phyloP scores from a whole-genome alignment of 2,329 filamentous ascomycete species.

The Cercospora beticola region DNA sequence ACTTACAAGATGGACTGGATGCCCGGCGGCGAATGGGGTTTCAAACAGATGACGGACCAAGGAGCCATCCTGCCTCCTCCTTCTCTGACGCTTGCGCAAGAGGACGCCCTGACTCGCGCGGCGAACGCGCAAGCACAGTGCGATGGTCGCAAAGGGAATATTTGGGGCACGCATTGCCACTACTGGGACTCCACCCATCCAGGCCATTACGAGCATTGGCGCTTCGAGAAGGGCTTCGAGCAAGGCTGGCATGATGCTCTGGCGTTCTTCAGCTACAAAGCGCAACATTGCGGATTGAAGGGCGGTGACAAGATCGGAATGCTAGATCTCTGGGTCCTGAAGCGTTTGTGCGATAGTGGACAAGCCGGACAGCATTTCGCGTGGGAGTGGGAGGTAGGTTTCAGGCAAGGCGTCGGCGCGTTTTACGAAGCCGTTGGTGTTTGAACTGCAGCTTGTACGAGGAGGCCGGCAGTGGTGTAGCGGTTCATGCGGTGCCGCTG shows the following conservation, averaged over 20 bases:
- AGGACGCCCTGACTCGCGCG: slow-evolving; percentile 42
- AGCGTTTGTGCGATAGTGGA: slow-evolving; percentile 54
- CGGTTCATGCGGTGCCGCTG: neutral
- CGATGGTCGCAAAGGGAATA: slow-evolving; percentile 39
- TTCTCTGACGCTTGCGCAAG: slow-evolving; percentile 40
- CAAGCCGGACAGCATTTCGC: slow-evolving; percentile 46
- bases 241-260: slow-evolving; percentile 57
- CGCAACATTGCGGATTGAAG: slow-evolving; percentile 34
- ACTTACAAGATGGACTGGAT: slow-evolving; percentile 63
- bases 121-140: slow-evolving; percentile 44
- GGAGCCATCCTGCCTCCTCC: slow-evolving; percentile 45
- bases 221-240: slow-evolving; percentile 57
- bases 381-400: slow-evolving; percentile 55
- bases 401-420: slow-evolving; percentile 48
- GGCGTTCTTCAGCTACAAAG: slow-evolving; percentile 51
- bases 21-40: slow-evolving; percentile 62
- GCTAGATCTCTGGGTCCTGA: slow-evolving; percentile 59
- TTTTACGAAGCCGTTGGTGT: slow-evolving; percentile 41
- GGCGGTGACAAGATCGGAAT: slow-evolving; percentile 57
- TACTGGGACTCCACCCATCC: slow-evolving; percentile 53
- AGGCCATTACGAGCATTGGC: slow-evolving; percentile 52
- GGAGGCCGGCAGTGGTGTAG: neutral
- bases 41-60: slow-evolving; percentile 53
- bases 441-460: slow-evolving; percentile 11
- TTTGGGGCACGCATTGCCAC: slow-evolving; percentile 46